Percentiles rank a stretch among this genome's conserved stretches.
These are phyloP conservation scores for Gentiana dahurica DNA, from an alignment of 257 asterid species.

Conservation along the genomic window DNA sequence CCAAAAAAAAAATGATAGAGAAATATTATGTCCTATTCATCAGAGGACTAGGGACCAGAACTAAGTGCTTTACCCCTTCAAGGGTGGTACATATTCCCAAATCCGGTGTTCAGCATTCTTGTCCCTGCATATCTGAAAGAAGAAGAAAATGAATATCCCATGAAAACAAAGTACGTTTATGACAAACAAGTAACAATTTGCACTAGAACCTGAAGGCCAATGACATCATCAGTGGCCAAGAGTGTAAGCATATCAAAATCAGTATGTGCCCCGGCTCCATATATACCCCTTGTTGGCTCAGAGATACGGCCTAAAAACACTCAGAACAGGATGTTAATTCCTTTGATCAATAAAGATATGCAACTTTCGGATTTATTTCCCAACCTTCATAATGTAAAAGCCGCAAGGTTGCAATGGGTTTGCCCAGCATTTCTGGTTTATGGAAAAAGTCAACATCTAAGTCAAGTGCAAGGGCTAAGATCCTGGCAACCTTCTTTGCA, in stretches of 20 bases:
- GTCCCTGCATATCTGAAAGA: slow-evolving; percentile 70
- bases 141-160: neutral
- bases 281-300: slow-evolving; percentile 73
- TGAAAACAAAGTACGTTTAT: slow-evolving; percentile 5
- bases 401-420: slow-evolving; percentile 61
- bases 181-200: neutral
- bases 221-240: slow-evolving; percentile 61
- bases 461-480: slow-evolving; percentile 77
- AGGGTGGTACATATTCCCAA: slow-evolving; percentile 82
- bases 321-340: slow-evolving; percentile 12
- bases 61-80: slow-evolving; percentile 56
- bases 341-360: slow-evolving; percentile 4
- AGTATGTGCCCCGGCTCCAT: slow-evolving; percentile 95
- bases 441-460: slow-evolving; percentile 45
- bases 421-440: slow-evolving; percentile 59
- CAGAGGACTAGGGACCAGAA: slow-evolving; percentile 4
- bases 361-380: slow-evolving; percentile 7
- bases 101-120: slow-evolving; percentile 65
- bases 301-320: slow-evolving; percentile 38
- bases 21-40: neutral
- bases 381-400: slow-evolving; percentile 81
- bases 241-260: slow-evolving; percentile 81
- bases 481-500: slow-evolving; percentile 49
- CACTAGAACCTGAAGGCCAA: slow-evolving; percentile 71
- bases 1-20: neutral